These are phyloP conservation scores for Magnaporthiopsis incrustans DNA, from an alignment of 2,329 filamentous ascomycete species.

Conservation along the genomic window DNA sequence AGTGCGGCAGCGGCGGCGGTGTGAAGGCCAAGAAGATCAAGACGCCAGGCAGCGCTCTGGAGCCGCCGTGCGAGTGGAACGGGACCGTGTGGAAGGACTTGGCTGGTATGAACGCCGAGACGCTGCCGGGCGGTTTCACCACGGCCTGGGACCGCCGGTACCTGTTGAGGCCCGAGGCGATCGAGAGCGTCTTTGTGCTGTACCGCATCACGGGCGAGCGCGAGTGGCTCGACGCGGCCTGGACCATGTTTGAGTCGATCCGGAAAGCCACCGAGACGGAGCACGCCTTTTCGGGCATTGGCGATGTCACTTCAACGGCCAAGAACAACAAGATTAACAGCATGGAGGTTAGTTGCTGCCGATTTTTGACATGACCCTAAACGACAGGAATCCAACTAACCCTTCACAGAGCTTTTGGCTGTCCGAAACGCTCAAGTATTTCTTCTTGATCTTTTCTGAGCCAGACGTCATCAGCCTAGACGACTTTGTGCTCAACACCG, in stretches of 20 bases:
- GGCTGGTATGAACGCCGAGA: constrained; percentile 18
- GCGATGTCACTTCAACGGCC: constrained; percentile 29
- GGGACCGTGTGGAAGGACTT: constrained; percentile 23
- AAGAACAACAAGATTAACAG: constrained; percentile 32
- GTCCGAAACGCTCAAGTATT: constrained; percentile 17
- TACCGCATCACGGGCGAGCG: constrained; percentile 69
- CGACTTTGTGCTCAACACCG: constrained; percentile 15
- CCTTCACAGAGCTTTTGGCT: constrained; percentile 14
- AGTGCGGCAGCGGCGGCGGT: constrained; percentile 25
- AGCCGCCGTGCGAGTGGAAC: constrained; percentile 36
- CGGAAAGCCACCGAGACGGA: constrained; percentile 45
- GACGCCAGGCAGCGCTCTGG: constrained; percentile 4
- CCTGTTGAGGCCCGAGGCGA: constrained; percentile 60
- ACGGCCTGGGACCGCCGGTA: constrained; percentile 30
- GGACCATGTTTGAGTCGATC: constrained; percentile 70
- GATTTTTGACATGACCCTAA: not conserved
- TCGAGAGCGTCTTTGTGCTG: constrained; percentile 70
- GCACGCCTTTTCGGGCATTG: constrained; percentile 15
- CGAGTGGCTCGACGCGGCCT: constrained; percentile 66
- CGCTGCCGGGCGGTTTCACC: constrained; percentile 23
- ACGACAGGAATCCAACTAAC: not conserved
- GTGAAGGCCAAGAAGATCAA: constrained; percentile 7
- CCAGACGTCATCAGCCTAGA: constrained; percentile 15
- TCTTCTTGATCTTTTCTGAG: constrained; percentile 14
- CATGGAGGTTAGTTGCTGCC: constrained; percentile 13